Conservation (phyloP, 306 rosid genomes). For the Lathyrus oleraceus region DNA sequence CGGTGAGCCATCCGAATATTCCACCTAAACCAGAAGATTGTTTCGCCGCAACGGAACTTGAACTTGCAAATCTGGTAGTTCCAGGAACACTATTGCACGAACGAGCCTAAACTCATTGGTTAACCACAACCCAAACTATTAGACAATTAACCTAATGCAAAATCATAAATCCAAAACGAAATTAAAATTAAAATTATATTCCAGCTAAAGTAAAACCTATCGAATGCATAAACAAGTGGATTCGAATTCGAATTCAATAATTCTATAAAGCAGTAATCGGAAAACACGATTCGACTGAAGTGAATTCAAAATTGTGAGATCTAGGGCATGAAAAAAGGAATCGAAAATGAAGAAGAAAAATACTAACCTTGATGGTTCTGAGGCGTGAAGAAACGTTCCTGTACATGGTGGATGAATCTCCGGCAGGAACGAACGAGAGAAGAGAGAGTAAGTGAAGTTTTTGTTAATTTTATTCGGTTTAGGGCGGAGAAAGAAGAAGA, state of each 20-base stretch:
- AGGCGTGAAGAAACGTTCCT: conserved; percentile 67
- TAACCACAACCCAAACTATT: conserved; percentile 18
- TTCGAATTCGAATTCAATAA: background rate
- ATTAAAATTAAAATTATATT: background rate
- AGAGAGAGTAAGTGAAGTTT: background rate
- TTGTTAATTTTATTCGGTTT: background rate
- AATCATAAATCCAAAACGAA: background rate
- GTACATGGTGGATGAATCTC: conserved; percentile 49
- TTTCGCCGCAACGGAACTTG: conserved; percentile 53
- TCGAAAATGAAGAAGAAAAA: background rate
- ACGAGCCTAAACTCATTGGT: conserved; percentile 53
- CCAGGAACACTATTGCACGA: conserved; percentile 42
- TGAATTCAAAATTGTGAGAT: conserved; percentile 23
- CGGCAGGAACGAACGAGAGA: no score
- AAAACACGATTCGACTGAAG: background rate
- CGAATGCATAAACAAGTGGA: background rate
- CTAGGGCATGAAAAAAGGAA: conserved; percentile 20
- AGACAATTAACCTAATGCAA: conserved; percentile 4
- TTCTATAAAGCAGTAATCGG: background rate
- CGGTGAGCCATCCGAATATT: conserved; percentile 75
- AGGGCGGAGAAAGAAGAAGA: conserved; percentile 5
- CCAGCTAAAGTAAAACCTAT: background rate
- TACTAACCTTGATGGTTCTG: conserved; percentile 58
- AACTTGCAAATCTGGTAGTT: conserved; percentile 70
- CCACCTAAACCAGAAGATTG: conserved; percentile 61